phyloP scores from a whole-genome alignment of 208 protist genomes.

The Leishmania major region DNA sequence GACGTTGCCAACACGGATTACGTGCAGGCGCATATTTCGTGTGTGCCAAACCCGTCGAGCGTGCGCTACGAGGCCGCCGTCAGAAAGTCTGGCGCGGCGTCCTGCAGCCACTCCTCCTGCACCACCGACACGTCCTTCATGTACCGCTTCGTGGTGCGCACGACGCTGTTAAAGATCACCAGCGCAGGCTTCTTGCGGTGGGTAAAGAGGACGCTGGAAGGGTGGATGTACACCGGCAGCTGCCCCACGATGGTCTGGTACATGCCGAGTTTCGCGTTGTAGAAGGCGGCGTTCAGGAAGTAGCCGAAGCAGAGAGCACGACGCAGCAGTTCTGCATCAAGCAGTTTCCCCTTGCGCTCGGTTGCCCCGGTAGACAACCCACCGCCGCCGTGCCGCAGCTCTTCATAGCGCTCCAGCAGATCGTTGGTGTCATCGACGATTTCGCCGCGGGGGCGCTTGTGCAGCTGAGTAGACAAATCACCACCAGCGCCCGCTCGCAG shows the following conservation, averaged over 20 bases:
- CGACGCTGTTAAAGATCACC: conserved; percentile 88
- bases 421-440: conserved; percentile 16
- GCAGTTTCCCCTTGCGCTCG: conserved; percentile 21
- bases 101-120: conserved; percentile 88
- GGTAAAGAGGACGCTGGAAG: conserved; percentile 86
- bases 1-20: not conserved
- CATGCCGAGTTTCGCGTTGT: conserved; percentile 81
- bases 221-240: conserved; percentile 84
- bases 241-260: conserved; percentile 88
- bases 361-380: not conserved
- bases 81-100: conserved; percentile 72
- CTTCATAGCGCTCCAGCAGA: conserved; percentile 34
- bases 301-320: conserved; percentile 87
- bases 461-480: conserved; percentile 7
- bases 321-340: conserved; percentile 79
- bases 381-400: conserved; percentile 22
- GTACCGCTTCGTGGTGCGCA: conserved; percentile 89
- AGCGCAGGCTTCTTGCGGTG: conserved; percentile 81
- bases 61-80: conserved; percentile 38
- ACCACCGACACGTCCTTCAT: conserved; percentile 92
- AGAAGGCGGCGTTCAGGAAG: conserved; percentile 90
- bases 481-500: not conserved
- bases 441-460: conserved; percentile 10
- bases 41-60: not conserved
- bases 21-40: not conserved